phyloP scores from a whole-genome alignment of 2,329 filamentous ascomycete species.

The Trichoderma sp. region DNA sequence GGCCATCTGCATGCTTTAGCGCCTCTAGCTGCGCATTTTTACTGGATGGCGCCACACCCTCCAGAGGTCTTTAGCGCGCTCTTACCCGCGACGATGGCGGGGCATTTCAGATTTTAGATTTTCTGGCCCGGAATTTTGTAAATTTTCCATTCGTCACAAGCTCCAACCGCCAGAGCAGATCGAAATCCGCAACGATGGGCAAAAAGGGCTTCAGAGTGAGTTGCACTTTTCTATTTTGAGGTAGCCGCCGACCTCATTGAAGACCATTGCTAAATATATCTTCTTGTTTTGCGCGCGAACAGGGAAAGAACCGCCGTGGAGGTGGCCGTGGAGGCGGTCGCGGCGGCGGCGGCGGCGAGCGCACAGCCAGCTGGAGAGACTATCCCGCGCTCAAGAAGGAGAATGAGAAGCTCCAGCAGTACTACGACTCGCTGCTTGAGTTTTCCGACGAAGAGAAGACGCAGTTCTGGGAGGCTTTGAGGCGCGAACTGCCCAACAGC shows the following conservation, averaged over 20 bases:
- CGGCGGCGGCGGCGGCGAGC: conserved; percentile 36
- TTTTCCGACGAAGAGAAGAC: conserved; percentile 77
- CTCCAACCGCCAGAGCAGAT: conserved; percentile 12
- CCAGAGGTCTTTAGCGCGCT: conserved; percentile 21
- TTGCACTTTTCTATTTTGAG: background rate
- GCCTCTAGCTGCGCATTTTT: conserved; percentile 3
- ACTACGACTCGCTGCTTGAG: conserved; percentile 79
- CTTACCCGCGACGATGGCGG: conserved; percentile 24
- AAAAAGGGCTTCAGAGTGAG: conserved; percentile 45
- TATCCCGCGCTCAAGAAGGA: conserved; percentile 63
- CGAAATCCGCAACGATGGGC: conserved; percentile 40
- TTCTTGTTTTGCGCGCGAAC: background rate
- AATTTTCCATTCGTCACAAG: conserved; percentile 24
- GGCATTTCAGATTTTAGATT: conserved; percentile 20
- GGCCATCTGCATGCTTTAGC: conserved; percentile 6
- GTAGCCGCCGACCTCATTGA: background rate
- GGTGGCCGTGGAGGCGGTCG: conserved; percentile 44
- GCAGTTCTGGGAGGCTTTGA: conserved; percentile 82
- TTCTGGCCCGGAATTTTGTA: conserved; percentile 27
- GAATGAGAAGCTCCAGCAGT: conserved; percentile 84
- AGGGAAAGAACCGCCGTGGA: conserved; percentile 45
- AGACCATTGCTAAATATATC: background rate
- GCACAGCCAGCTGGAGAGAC: conserved; percentile 41
- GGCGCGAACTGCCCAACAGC: conserved; percentile 89
- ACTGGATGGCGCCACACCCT: conserved; percentile 12